phyloP scores from a whole-genome alignment of 2,329 filamentous ascomycete species.

The Neospermospora avenae region DNA sequence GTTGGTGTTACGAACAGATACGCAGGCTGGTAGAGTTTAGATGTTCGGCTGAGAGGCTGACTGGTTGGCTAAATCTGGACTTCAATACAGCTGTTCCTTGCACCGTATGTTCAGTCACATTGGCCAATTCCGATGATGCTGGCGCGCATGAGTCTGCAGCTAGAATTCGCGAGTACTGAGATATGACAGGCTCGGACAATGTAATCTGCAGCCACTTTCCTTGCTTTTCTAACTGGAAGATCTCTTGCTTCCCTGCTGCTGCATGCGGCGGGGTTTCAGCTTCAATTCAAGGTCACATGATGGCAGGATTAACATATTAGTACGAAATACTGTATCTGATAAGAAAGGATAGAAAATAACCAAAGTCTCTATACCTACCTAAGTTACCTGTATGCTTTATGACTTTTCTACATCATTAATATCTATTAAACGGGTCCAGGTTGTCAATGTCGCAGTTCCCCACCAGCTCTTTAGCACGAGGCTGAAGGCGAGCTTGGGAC shows the following conservation, averaged over 20 bases:
- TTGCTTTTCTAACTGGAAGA: background rate
- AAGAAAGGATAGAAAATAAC: no score
- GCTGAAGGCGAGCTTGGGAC: background rate
- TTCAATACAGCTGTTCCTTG: background rate
- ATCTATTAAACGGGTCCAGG: no score
- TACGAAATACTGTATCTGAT: background rate
- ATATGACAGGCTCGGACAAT: background rate
- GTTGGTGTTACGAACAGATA: background rate
- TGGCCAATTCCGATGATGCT: conserved; percentile 1
- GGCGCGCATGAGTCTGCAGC: conserved; percentile 1
- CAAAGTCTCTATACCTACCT: no score
- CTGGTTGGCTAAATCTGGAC: conserved; percentile 3
- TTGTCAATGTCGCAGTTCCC: background rate
- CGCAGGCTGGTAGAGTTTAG: background rate
- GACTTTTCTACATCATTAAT: no score
- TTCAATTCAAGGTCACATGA: no score
- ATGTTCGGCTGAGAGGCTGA: background rate
- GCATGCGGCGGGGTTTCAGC: background rate
- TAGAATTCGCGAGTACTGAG: background rate
- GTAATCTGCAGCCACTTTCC: conserved; percentile 7
- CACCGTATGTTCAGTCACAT: background rate
- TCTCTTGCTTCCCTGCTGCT: background rate
- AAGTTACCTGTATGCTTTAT: no score
- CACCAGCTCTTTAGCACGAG: conserved; percentile 2
- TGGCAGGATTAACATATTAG: no score